A percentile compares a stretch with the other conserved stretches of the same genome.
Conservation (phyloP, 202 grass and related monocot species). For the Sporobolus alterniflorus region DNA sequence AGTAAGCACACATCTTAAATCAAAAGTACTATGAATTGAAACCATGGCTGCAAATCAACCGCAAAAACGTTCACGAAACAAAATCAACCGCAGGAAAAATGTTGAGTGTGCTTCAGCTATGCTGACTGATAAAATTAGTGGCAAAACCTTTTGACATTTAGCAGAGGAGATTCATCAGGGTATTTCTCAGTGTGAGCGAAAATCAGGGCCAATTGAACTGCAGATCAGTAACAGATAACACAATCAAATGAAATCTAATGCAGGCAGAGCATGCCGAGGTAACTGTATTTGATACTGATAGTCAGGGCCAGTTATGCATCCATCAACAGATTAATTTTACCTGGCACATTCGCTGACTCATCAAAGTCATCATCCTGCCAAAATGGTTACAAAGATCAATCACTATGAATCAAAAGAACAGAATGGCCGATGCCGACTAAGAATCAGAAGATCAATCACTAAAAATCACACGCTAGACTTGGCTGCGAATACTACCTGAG, state of each 20-base stretch:
- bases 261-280: neutral
- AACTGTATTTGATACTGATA: constrained; percentile 17
- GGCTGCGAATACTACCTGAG: constrained; percentile 65
- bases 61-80: too few species aligned
- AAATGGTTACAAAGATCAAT: constrained; percentile 10
- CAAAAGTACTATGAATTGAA: constrained; percentile 26
- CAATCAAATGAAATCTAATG: neutral
- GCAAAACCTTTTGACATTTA: constrained; percentile 88
- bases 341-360: constrained; percentile 73
- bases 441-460: constrained; percentile 6
- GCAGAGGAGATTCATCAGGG: constrained; percentile 88
- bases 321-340: constrained; percentile 46
- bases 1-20: constrained; percentile 19
- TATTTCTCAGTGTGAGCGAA: constrained; percentile 98
- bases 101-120: constrained; percentile 12
- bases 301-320: neutral
- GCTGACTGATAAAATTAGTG: constrained; percentile 8
- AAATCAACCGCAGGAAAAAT: neutral
- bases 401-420: constrained; percentile 12
- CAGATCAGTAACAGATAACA: constrained; percentile 36
- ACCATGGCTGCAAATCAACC: neutral
- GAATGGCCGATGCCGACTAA: too few species aligned
- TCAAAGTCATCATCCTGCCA: constrained; percentile 86
- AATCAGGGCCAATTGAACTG: constrained; percentile 96
- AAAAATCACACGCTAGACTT: neutral